phyloP scores from a whole-genome alignment of 108 stramenopile species.

The Ochromonas danica region DNA sequence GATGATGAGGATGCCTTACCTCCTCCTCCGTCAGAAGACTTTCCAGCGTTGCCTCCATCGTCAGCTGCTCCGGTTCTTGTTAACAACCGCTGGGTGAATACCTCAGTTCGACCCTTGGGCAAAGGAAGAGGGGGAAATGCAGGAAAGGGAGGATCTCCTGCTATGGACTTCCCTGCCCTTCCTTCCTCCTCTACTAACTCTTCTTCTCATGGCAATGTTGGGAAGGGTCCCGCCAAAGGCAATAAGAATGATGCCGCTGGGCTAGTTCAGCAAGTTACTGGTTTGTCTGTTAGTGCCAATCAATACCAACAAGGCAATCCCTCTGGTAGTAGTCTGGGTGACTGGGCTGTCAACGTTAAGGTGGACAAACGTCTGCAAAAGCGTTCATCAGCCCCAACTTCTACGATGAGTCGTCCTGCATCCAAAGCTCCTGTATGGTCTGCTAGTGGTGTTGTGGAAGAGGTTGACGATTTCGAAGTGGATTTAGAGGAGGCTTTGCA shows the following conservation, averaged over 20 bases:
- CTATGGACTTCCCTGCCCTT: neutral
- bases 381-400: neutral
- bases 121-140: neutral
- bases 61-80: neutral
- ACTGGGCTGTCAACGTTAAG: neutral
- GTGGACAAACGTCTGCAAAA: neutral
- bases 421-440: neutral
- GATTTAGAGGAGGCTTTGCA: neutral
- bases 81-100: neutral
- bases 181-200: neutral
- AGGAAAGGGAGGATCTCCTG: neutral
- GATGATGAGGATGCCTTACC: neutral
- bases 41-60: neutral
- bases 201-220: neutral
- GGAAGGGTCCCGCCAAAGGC: neutral
- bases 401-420: too few relatives aligned
- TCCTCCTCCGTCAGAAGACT: neutral
- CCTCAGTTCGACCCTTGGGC: neutral
- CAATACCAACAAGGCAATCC: neutral
- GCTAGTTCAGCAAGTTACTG: neutral
- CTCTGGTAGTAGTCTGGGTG: neutral
- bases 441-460: neutral
- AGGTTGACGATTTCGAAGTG: neutral
- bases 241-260: neutral
- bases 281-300: neutral